Evolutionary conservation across 2,329 filamentous ascomycete genomes (phyloP).

Genomic region (Knufia petricola): DNA sequence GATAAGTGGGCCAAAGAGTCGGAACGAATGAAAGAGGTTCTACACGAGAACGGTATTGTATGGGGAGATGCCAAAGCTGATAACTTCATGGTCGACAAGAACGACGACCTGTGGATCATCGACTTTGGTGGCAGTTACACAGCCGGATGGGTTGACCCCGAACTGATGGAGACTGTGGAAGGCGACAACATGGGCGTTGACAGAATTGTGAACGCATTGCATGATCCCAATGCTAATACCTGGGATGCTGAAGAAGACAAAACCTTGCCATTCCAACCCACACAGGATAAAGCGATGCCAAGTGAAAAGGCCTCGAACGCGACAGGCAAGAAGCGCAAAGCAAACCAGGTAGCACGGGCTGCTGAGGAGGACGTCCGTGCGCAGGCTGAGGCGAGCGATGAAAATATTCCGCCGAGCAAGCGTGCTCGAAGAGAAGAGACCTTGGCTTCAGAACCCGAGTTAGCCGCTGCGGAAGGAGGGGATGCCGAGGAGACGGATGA

Average conservation of each 20-base stretch:
- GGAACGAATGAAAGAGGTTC: not conserved
- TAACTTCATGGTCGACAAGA: conserved; percentile 24
- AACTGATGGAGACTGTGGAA: conserved; percentile 20
- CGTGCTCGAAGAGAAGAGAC: not conserved
- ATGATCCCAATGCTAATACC: conserved; percentile 9
- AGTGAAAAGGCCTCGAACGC: not conserved
- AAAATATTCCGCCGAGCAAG: not conserved
- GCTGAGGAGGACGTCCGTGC: not conserved
- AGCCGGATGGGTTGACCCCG: conserved; percentile 23
- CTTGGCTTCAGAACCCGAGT: not conserved
- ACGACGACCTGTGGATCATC: conserved; percentile 22
- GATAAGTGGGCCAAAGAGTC: not conserved
- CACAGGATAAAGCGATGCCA: not conserved
- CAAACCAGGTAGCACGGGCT: not conserved
- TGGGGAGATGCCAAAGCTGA: conserved; percentile 25
- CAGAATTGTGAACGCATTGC: conserved; percentile 10
- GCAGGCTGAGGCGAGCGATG: not conserved
- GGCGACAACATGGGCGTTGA: conserved; percentile 18
- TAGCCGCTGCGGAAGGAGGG: no score
- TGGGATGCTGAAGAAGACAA: conserved; percentile 7
- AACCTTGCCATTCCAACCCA: not conserved
- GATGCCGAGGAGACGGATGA: not conserved
- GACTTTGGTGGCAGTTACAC: conserved; percentile 26
- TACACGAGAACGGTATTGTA: not conserved
- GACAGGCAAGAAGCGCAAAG: not conserved